Percentiles rank a stretch among this genome's conserved stretches.
Conservation (phyloP, 1,284 basidiomycete species). For the Sporisorium graminicola region DNA sequence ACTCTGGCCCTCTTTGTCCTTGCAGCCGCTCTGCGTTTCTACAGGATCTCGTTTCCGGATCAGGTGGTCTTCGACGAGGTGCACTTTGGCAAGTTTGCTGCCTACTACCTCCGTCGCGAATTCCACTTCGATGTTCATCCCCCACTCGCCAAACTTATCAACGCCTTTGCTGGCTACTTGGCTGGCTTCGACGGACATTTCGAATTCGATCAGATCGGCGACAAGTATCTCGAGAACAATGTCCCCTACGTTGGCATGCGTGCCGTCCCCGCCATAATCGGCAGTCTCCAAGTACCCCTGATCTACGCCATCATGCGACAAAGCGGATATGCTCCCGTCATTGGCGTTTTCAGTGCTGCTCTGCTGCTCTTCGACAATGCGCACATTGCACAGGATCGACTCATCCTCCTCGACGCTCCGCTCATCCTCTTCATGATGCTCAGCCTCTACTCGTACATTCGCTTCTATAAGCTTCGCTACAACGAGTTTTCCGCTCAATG, state of each 20-base stretch:
- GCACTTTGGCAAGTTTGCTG: constrained; percentile 69
- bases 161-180: constrained; percentile 90
- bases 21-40: constrained; percentile 55
- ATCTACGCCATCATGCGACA: constrained; percentile 98
- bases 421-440: constrained; percentile 95
- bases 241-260: constrained; percentile 96
- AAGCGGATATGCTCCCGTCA: constrained; percentile 89
- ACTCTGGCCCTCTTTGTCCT: constrained; percentile 42
- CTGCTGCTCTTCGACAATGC: constrained; percentile 96
- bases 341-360: constrained; percentile 86
- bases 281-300: constrained; percentile 87
- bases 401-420: constrained; percentile 94
- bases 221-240: constrained; percentile 85
- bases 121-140: constrained; percentile 99
- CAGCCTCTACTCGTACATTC: constrained; percentile 93
- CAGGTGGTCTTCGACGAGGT: constrained; percentile 70
- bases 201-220: constrained; percentile 93
- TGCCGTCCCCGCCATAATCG: constrained; percentile 88
- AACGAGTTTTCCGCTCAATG: constrained; percentile 73
- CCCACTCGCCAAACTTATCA: constrained; percentile 73
- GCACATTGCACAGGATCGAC: constrained; percentile 92
- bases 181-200: constrained; percentile 96
- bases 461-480: constrained; percentile 95
- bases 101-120: constrained; percentile 68
- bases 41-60: constrained; percentile 54